Percentiles rank a stretch among this genome's conserved stretches.
These are phyloP conservation scores for Piromyces sp. DNA, from an alignment of 192 early-diverging fungal genomes.

Conservation along the genomic window DNA sequence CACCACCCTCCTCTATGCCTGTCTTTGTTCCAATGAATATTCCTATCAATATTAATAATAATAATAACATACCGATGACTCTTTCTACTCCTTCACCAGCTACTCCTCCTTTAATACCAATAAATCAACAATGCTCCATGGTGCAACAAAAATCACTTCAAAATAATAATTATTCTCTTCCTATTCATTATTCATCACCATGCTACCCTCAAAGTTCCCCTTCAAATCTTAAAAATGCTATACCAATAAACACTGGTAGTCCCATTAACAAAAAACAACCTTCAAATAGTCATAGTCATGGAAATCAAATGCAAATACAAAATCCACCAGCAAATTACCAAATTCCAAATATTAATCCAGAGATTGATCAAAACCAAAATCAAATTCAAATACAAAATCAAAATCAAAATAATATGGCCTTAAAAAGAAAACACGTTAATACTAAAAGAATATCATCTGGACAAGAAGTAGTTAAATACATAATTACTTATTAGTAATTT, in stretches of 20 bases:
- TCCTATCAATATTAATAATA: background rate
- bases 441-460: background rate
- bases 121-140: background rate
- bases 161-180: background rate
- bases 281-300: background rate
- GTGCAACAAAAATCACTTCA: background rate
- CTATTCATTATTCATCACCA: background rate
- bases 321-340: background rate
- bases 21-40: background rate
- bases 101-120: background rate
- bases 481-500: too few species aligned
- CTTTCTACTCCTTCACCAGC: background rate
- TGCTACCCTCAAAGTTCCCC: background rate
- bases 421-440: background rate
- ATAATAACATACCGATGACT: background rate
- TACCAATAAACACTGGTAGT: background rate
- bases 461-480: background rate
- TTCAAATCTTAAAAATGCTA: background rate
- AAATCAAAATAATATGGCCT: background rate
- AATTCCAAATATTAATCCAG: background rate
- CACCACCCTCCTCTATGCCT: background rate
- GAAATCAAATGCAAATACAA: background rate
- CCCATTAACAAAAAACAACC: background rate
- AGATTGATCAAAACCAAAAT: background rate
- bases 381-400: background rate